These are phyloP conservation scores for Penstemon barbatus DNA, from an alignment of 257 asterid species.

Conservation along the genomic window DNA sequence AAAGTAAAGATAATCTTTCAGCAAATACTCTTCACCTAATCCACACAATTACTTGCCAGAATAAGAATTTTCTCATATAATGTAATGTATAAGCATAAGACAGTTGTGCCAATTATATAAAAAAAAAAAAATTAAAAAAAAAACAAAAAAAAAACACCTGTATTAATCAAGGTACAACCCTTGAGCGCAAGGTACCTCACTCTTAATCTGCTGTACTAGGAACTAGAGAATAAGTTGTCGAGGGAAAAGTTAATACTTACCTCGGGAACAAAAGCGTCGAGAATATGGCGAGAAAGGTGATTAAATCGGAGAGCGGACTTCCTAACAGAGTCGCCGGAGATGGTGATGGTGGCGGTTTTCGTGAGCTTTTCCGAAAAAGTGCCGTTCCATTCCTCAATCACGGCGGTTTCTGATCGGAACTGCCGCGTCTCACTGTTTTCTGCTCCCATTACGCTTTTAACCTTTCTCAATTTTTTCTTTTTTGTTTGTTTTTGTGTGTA, in stretches of 20 bases:
- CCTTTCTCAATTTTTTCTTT: not conserved
- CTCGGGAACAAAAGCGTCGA: constrained; percentile 97
- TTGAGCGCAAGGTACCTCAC: not conserved
- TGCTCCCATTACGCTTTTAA: constrained; percentile 32
- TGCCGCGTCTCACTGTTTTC: constrained; percentile 22
- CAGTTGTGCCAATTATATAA: not conserved
- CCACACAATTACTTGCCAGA: constrained; percentile 6
- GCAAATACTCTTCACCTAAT: not conserved
- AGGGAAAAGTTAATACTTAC: constrained; percentile 24
- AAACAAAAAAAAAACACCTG: not conserved
- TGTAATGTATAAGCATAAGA: not conserved
- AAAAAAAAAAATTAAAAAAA: too few relatives aligned
- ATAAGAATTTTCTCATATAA: not conserved
- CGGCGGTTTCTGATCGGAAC: constrained; percentile 38
- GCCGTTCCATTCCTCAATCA: constrained; percentile 98
- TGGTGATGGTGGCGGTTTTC: constrained; percentile 71
- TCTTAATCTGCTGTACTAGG: not conserved
- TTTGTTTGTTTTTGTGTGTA: too few relatives aligned
- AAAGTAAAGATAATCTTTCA: not conserved
- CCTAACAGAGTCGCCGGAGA: constrained; percentile 44
- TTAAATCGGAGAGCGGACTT: constrained; percentile 63
- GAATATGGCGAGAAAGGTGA: constrained; percentile 65
- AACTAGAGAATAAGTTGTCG: not conserved
- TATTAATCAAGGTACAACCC: constrained; percentile 1
- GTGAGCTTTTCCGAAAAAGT: constrained; percentile 65